A percentile compares a stretch with the other conserved stretches of the same genome.
Evolutionary conservation across 2,329 filamentous ascomycete genomes (phyloP).

Genomic region (Graphilbum sp.): DNA sequence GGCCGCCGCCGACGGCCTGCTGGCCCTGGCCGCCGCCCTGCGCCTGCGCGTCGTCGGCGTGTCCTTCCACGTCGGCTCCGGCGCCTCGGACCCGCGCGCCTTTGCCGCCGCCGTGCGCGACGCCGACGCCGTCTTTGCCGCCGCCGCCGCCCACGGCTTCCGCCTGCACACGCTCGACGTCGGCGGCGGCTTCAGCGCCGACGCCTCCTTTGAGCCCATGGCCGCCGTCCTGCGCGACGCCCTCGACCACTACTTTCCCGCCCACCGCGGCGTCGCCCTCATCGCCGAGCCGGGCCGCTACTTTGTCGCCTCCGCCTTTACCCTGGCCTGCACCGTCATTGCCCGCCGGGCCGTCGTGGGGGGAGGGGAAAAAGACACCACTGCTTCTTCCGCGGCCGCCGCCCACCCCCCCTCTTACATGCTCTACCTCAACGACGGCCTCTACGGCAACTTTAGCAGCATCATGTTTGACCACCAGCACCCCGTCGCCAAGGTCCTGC

Average conservation of each 20-base stretch:
- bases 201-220: constrained; percentile 76
- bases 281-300: constrained; percentile 95
- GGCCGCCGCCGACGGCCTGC: constrained; percentile 61
- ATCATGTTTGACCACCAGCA: constrained; percentile 99
- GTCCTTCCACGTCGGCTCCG: constrained; percentile 95
- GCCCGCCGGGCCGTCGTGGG: constrained; percentile 63
- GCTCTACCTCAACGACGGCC: constrained; percentile 93
- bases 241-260: constrained; percentile 76
- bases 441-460: constrained; percentile 97
- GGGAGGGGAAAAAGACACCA: too few species aligned
- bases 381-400: too few species aligned
- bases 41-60: constrained; percentile 86
- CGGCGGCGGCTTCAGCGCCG: constrained; percentile 80
- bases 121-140: constrained; percentile 75
- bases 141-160: constrained; percentile 61
- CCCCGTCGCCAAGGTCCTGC: constrained; percentile 68
- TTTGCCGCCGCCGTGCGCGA: constrained; percentile 86
- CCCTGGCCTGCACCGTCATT: constrained; percentile 88
- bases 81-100: constrained; percentile 80
- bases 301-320: constrained; percentile 88
- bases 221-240: constrained; percentile 63
- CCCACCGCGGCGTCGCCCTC: constrained; percentile 52
- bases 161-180: constrained; percentile 79
- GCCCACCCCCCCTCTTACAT: constrained; percentile 42
- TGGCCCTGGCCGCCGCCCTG: constrained; percentile 64